phyloP scores from a whole-genome alignment of 1,284 basidiomycete species.

The Cutaneotrichosporon spelunceum region DNA sequence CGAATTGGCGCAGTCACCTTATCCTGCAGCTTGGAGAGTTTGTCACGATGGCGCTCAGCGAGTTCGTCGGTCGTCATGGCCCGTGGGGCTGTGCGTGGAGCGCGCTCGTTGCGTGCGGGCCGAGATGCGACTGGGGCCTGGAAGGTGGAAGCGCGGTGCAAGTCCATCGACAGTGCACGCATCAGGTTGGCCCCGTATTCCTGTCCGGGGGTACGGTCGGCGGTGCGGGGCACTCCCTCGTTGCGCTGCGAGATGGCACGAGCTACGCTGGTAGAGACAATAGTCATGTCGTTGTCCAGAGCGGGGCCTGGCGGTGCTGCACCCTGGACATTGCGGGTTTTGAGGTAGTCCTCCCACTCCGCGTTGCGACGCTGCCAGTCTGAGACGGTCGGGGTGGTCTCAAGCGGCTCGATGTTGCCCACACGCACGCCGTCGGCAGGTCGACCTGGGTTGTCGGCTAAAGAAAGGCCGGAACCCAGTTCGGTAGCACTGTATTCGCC shows the following conservation, averaged over 20 bases:
- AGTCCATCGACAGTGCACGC: conserved; percentile 14
- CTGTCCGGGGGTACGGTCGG: conserved; percentile 6
- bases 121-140: neutral
- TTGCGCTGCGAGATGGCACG: conserved; percentile 10
- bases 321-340: conserved; percentile 38
- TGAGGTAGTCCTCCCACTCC: conserved; percentile 46
- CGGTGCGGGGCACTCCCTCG: conserved; percentile 3
- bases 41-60: conserved; percentile 43
- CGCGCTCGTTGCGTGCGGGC: neutral
- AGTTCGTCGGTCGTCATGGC: conserved; percentile 50
- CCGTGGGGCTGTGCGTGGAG: neutral
- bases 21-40: conserved; percentile 44
- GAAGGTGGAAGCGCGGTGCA: neutral
- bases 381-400: neutral
- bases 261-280: conserved; percentile 19
- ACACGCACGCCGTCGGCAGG: neutral
- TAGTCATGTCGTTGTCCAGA: conserved; percentile 5
- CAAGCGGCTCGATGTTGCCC: neutral
- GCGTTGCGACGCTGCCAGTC: conserved; percentile 9
- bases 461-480: neutral
- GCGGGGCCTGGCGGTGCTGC: neutral
- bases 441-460: neutral
- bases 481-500: neutral
- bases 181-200: conserved; percentile 22
- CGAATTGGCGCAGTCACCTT: conserved; percentile 40